These are phyloP conservation scores for Penicillium sp. DNA, from an alignment of 2,329 filamentous ascomycete genomes.

Conservation along the genomic window DNA sequence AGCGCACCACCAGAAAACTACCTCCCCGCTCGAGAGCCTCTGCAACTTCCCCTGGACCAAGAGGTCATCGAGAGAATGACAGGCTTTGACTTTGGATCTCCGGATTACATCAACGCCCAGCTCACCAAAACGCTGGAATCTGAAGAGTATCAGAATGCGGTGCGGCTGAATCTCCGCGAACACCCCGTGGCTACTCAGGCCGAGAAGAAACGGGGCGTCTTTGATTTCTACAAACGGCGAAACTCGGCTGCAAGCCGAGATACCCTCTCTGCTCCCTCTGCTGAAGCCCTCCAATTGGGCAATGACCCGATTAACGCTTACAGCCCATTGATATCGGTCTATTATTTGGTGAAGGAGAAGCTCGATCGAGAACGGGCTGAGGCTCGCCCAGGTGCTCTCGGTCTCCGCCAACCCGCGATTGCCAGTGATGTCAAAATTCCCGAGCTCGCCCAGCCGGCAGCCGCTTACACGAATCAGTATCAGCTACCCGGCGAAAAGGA, in stretches of 20 bases:
- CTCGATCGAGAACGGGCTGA: slow-evolving; percentile 67
- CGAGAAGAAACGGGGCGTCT: slow-evolving; percentile 83
- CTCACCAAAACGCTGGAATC: slow-evolving; percentile 83
- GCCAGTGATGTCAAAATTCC: slow-evolving; percentile 57
- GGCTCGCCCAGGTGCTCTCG: slow-evolving; percentile 53
- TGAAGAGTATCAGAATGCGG: slow-evolving; percentile 83
- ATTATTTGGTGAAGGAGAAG: slow-evolving; percentile 94
- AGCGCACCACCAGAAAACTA: slow-evolving; percentile 81
- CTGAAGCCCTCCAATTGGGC: slow-evolving; percentile 75
- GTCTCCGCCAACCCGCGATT: slow-evolving; percentile 49
- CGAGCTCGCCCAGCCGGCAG: slow-evolving; percentile 73
- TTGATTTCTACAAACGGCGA: slow-evolving; percentile 93
- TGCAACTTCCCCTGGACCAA: slow-evolving; percentile 76
- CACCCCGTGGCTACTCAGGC: slow-evolving; percentile 52
- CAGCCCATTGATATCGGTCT: slow-evolving; percentile 85
- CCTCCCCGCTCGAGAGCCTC: slow-evolving; percentile 72
- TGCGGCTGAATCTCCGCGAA: slow-evolving; percentile 66
- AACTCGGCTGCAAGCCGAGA: slow-evolving; percentile 81
- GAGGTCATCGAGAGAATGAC: slow-evolving; percentile 90
- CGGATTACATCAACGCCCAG: slow-evolving; percentile 75
- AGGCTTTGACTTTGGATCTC: slow-evolving; percentile 90
- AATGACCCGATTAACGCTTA: slow-evolving; percentile 89
- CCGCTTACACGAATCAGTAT: slow-evolving; percentile 85
- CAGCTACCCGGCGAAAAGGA: slow-evolving; percentile 86
- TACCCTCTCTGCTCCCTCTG: slow-evolving; percentile 74